Evolutionary conservation across 768 basidiomycete genomes (phyloP).

Genomic region (Hygrocybe punicea): DNA sequence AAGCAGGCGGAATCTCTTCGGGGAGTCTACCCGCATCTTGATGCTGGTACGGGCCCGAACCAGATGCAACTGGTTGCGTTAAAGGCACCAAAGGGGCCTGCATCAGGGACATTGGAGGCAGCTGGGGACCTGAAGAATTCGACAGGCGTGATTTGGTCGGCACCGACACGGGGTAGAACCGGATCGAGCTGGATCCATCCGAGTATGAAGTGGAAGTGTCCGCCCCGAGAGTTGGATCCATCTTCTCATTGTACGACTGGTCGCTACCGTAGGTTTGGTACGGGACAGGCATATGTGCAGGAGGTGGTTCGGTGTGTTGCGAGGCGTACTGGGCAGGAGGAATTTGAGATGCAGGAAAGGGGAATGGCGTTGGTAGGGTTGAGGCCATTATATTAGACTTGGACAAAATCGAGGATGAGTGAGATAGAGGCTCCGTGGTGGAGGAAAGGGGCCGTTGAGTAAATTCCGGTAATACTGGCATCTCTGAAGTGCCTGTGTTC

Average conservation of each 20-base stretch:
- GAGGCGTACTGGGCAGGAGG: no score
- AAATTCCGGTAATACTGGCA: no score
- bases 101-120: background rate
- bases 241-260: background rate
- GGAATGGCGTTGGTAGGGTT: no score
- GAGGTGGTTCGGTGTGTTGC: no score
- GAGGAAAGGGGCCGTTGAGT: no score
- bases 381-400: no score
- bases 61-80: background rate
- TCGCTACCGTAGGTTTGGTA: background rate
- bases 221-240: background rate
- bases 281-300: no score
- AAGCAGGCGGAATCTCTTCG: conserved; percentile 3
- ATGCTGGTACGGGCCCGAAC: background rate
- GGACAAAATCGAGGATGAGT: no score
- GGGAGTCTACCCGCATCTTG: conserved; percentile 1
- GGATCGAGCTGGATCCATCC: background rate
- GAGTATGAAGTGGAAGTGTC: background rate
- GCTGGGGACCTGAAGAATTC: background rate
- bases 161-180: background rate
- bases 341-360: no score
- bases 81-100: no score
- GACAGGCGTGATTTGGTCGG: background rate
- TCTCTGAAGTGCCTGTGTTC: no score
- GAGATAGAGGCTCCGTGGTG: no score